phyloP scores from a whole-genome alignment of 2,329 filamentous ascomycete species.

The Fusarium haematococcum region DNA sequence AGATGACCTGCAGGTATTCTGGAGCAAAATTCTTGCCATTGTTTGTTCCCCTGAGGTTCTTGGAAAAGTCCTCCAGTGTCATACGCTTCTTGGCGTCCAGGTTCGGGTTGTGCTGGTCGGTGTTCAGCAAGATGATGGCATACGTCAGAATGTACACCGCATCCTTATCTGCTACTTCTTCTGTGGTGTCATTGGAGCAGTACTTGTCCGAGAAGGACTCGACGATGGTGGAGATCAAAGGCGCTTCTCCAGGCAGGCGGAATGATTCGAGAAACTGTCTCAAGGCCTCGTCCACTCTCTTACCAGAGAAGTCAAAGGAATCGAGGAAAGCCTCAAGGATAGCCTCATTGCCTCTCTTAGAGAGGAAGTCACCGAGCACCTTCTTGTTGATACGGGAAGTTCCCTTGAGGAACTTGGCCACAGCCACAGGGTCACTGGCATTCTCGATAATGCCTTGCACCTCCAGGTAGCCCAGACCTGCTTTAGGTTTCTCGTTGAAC shows the following conservation, averaged over 20 bases:
- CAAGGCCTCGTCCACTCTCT: slow-evolving; percentile 90
- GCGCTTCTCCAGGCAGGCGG: slow-evolving; percentile 91
- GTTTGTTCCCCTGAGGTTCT: slow-evolving; percentile 92
- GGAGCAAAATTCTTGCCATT: slow-evolving; percentile 84
- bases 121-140: slow-evolving; percentile 97
- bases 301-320: slow-evolving; percentile 87
- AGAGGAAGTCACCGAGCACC: slow-evolving; percentile 90
- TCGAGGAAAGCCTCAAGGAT: slow-evolving; percentile 87
- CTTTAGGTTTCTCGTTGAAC: slow-evolving; percentile 96
- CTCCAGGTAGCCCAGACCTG: slow-evolving; percentile 85
- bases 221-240: slow-evolving; percentile 92
- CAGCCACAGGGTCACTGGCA: slow-evolving; percentile 76
- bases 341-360: slow-evolving; percentile 89
- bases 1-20: slow-evolving; percentile 88
- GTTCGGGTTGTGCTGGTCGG: slow-evolving; percentile 96
- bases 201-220: slow-evolving; percentile 90
- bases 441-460: slow-evolving; percentile 88
- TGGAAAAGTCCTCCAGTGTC: slow-evolving; percentile 83
- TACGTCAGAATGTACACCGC: slow-evolving; percentile 92
- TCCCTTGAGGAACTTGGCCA: slow-evolving; percentile 88
- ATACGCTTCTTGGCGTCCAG: slow-evolving; percentile 84
- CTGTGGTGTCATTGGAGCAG: slow-evolving; percentile 74
- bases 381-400: slow-evolving; percentile 92
- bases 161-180: slow-evolving; percentile 86
- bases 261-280: slow-evolving; percentile 90